Evolutionary conservation across 176 grass and related monocot genomes (phyloP).

Genomic region (Areca catechu): DNA sequence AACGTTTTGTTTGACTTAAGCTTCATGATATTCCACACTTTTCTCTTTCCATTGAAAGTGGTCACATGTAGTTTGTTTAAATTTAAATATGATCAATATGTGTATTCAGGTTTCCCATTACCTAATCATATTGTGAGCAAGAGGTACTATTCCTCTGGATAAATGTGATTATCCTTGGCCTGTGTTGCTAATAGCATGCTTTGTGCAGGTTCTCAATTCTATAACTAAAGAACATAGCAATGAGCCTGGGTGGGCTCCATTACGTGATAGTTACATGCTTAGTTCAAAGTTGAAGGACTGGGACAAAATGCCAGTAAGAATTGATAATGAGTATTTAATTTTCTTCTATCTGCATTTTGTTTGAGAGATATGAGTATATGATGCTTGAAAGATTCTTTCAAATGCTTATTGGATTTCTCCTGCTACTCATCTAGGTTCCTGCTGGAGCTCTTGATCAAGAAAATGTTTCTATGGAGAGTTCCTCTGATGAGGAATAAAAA

Average conservation of each 20-base stretch:
- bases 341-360: neutral
- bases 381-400: too few relatives aligned
- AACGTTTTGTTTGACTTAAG: too few relatives aligned
- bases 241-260: conserved; percentile 18
- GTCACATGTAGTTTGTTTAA: too few relatives aligned
- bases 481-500: conserved; percentile 13
- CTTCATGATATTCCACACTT: too few relatives aligned
- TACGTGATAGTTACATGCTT: conserved; percentile 25
- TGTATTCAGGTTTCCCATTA: neutral
- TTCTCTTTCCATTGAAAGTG: too few relatives aligned
- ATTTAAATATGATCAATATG: neutral
- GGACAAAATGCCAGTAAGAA: conserved; percentile 21
- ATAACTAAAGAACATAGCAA: neutral
- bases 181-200: neutral
- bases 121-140: neutral
- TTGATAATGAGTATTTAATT: neutral
- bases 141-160: neutral
- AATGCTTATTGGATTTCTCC: neutral
- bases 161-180: neutral
- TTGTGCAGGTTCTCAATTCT: conserved; percentile 5
- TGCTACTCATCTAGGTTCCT: conserved; percentile 7
- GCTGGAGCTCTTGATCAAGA: conserved; percentile 1
- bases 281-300: conserved; percentile 28
- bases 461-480: conserved; percentile 5
- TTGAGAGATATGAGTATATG: too few relatives aligned